These are phyloP conservation scores for Forsythia suspensa DNA, from an alignment of 257 asterid species.

Conservation along the genomic window DNA sequence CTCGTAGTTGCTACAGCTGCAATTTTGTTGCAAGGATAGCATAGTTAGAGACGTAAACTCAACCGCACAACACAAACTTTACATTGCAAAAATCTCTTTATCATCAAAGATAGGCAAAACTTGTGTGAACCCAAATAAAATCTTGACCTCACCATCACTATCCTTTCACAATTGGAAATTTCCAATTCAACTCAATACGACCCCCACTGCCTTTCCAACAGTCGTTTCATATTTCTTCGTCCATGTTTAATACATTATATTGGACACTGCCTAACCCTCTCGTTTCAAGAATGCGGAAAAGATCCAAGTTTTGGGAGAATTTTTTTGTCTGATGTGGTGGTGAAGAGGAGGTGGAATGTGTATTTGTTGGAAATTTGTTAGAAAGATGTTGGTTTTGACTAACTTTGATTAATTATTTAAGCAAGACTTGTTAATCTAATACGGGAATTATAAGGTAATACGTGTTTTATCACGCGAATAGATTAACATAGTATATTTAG, in stretches of 20 bases:
- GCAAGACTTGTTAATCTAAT: too few relatives aligned
- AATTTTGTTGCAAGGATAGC: slow-evolving; percentile 18
- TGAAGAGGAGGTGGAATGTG: too few relatives aligned
- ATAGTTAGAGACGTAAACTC: slow-evolving; percentile 26
- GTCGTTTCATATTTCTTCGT: slow-evolving; percentile 12
- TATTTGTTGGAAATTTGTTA: too few relatives aligned
- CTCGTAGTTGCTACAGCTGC: slow-evolving; percentile 31
- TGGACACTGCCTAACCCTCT: slow-evolving; percentile 26
- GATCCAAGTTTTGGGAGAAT: too few relatives aligned
- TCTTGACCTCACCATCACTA: slow-evolving; percentile 22
- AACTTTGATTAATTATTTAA: too few relatives aligned
- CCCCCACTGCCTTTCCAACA: slow-evolving; percentile 36
- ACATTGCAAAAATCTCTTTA: slow-evolving; percentile 21
- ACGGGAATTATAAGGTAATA: too few relatives aligned
- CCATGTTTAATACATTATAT: too few relatives aligned
- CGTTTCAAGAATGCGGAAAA: slow-evolving; percentile 32
- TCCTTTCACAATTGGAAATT: slow-evolving; percentile 12
- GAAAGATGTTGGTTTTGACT: too few relatives aligned
- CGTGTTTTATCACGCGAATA: too few relatives aligned
- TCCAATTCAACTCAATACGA: slow-evolving; percentile 17
- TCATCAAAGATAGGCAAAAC: slow-evolving; percentile 31
- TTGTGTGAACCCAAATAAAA: slow-evolving; percentile 15
- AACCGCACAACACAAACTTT: slow-evolving; percentile 25
- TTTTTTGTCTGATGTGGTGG: too few relatives aligned
- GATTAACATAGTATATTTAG: too few relatives aligned